Evolutionary conservation across 257 asterid species (phyloP), one percentile per base, ranked within the genome.

Genomic region (Primulina huaijiensis): DNA sequence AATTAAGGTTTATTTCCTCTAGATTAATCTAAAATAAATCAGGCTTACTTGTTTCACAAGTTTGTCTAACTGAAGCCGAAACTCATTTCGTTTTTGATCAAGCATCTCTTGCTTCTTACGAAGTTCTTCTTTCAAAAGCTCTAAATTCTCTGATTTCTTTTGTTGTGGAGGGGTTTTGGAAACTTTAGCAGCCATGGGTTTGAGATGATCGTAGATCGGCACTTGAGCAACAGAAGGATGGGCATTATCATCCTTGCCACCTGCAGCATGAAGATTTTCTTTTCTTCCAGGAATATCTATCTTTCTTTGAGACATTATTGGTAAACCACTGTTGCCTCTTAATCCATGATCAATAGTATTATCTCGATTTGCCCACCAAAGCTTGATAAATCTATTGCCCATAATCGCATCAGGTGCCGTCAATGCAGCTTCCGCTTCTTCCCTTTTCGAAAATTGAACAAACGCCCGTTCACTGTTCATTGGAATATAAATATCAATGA

Each of bases 21-120:
- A 63, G 57, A 37, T 70, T 30, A 77, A 25, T 69, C 43, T 17
- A 64, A 68, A 57, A 10, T 58, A 74, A 66, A 72, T 60, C 63
- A 56, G 64, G 68, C 60, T 83, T 89, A 94, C 99, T 64, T 94
- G 93, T 86, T 94, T 89, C 72, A 82, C 84, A 68, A 94, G 97
- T 80, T 84, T 87, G 75, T 84, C 84, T 72, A 94, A 76, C 79
- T 86, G 87, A 65, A 71, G 90, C 74, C 80, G 81, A 80, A 94
- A 94, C 73, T 88, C 98, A 56, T 78, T 82, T 65, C 98, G 84
- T 82, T 94, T 94, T 81, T 89, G 92, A 71, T 87, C 98, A 75
- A 94, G 98, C 94, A 94, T 84, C 82, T 89, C 97, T 83, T 81
- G 99, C 87, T 94, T 94, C 89, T 88, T 92, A 69, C 96, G 98